These are phyloP conservation scores for Blepharisma undulans DNA, from an alignment of 169 alveolate genomes.

Conservation along the genomic window DNA sequence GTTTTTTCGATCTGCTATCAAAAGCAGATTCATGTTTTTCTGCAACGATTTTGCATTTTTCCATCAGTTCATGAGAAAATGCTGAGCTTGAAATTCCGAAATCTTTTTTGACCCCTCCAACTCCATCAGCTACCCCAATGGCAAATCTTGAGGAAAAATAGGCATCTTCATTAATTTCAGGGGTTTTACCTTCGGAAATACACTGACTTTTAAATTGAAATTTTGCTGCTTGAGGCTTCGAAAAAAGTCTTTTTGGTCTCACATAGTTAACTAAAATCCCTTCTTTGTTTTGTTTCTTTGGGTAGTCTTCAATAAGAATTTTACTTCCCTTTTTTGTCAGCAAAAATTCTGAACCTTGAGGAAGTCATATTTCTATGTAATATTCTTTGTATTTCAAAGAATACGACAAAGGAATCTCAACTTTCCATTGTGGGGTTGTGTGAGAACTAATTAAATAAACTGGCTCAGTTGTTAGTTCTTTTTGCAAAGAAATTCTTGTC, in stretches of 20 bases:
- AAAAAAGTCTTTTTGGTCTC: neutral
- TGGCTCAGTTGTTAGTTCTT: neutral
- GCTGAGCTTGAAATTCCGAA: neutral
- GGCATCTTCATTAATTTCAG: conserved; percentile 22
- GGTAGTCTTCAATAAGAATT: neutral
- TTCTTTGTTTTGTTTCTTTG: neutral
- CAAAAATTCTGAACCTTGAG: neutral
- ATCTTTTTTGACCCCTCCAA: neutral
- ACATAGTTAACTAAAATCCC: neutral
- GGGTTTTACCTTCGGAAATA: neutral
- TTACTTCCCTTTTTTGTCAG: neutral
- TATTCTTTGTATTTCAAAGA: neutral
- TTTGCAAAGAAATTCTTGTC: neutral
- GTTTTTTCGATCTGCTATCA: neutral
- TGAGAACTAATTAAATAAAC: neutral
- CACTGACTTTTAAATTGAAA: neutral
- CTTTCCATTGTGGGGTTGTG: neutral
- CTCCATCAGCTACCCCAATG: conserved; percentile 31
- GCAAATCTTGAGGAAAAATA: neutral
- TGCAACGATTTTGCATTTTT: neutral
- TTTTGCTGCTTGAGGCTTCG: neutral
- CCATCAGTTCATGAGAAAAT: conserved; percentile 6
- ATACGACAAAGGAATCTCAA: neutral
- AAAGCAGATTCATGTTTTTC: neutral
- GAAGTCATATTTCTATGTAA: neutral